phyloP scores from a whole-genome alignment of 805 yeast species.

The Wickerhamomyces bovis region DNA sequence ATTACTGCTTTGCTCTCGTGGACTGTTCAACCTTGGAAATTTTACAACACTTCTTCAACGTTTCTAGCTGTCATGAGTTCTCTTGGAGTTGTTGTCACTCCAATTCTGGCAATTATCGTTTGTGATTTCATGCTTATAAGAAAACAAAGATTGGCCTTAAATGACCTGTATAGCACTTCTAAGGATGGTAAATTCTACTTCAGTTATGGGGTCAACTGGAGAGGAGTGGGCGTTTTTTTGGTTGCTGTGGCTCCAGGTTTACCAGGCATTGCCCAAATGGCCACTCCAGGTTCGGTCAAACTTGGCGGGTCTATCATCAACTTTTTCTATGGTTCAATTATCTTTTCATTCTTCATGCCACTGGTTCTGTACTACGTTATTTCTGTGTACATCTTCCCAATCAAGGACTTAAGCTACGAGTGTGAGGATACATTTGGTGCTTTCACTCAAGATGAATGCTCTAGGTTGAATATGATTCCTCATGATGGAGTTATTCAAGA shows the following conservation, averaged over 20 bases:
- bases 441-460: constrained; percentile 26
- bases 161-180: constrained; percentile 29
- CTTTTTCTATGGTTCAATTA: constrained; percentile 26
- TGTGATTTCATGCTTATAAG: constrained; percentile 32
- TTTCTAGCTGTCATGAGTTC: constrained; percentile 33
- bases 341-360: constrained; percentile 27
- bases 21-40: constrained; percentile 35
- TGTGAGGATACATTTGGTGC: constrained; percentile 23
- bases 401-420: constrained; percentile 16
- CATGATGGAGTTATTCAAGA: constrained; percentile 10
- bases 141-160: constrained; percentile 25
- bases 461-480: constrained; percentile 18
- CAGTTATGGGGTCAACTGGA: constrained; percentile 27
- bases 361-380: constrained; percentile 21
- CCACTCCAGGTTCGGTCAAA: constrained; percentile 19
- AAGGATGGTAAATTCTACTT: constrained; percentile 26
- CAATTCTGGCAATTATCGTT: constrained; percentile 29
- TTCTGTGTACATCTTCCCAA: constrained; percentile 23
- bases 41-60: constrained; percentile 31
- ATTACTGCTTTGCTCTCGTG: constrained; percentile 29
- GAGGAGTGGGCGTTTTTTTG: constrained; percentile 24
- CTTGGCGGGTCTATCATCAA: constrained; percentile 21
- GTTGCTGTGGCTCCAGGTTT: constrained; percentile 31
- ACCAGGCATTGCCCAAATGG: constrained; percentile 32
- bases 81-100: constrained; percentile 33